These are phyloP conservation scores for Lactarius indigo DNA, from an alignment of 768 basidiomycete species.

Conservation along the genomic window DNA sequence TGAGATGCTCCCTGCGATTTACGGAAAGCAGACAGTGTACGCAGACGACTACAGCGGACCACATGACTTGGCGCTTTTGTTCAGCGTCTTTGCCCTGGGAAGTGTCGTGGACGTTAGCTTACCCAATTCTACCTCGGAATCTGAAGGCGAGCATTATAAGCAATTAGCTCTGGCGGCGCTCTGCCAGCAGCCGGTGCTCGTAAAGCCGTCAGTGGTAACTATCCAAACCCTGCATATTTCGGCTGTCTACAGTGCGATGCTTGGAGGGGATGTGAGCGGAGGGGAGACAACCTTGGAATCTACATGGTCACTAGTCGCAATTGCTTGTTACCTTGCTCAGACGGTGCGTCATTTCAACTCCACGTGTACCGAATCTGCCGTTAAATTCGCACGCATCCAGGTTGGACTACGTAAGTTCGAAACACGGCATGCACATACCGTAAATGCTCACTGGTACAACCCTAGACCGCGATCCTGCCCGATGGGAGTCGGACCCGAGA, in stretches of 20 bases:
- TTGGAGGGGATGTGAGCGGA: slow-evolving; percentile 51
- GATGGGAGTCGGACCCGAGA: slow-evolving; percentile 46
- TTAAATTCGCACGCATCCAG: slow-evolving; percentile 32
- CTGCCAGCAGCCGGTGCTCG: slow-evolving; percentile 61
- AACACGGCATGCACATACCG: background rate
- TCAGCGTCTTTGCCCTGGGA: slow-evolving; percentile 33
- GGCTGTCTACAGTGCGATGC: slow-evolving; percentile 69
- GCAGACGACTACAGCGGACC: slow-evolving; percentile 30
- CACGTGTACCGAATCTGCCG: background rate
- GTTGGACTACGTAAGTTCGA: slow-evolving; percentile 65
- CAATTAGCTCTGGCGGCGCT: slow-evolving; percentile 64
- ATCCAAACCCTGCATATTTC: slow-evolving; percentile 69
- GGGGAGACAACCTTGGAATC: slow-evolving; percentile 69
- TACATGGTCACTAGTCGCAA: slow-evolving; percentile 61
- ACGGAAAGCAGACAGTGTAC: slow-evolving; percentile 37
- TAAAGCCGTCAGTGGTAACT: slow-evolving; percentile 66
- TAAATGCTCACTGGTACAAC: slow-evolving; percentile 10
- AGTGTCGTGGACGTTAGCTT: slow-evolving; percentile 34
- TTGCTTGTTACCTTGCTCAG: slow-evolving; percentile 64
- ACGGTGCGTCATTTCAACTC: slow-evolving; percentile 42
- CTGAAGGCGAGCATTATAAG: slow-evolving; percentile 58
- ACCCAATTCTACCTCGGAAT: slow-evolving; percentile 34
- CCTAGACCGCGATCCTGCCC: slow-evolving; percentile 59
- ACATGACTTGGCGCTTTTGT: slow-evolving; percentile 34
- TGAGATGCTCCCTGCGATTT: slow-evolving; percentile 60